These are phyloP conservation scores for Lichtheimia ramosa DNA, from an alignment of 371 early-diverging fungal genomes.

Conservation along the genomic window DNA sequence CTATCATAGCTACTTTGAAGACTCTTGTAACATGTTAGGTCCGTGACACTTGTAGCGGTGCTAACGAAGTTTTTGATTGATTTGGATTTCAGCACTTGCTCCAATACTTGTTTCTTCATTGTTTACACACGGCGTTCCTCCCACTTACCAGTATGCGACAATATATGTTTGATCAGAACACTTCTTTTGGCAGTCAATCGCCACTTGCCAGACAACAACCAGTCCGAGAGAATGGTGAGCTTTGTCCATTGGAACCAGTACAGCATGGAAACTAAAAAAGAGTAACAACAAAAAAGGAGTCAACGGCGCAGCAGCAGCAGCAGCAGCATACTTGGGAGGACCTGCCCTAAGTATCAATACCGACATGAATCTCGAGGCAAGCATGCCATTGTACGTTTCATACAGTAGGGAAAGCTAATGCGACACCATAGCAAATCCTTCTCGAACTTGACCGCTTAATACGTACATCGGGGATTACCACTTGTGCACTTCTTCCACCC, in stretches of 20 bases:
- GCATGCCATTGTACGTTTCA: background rate
- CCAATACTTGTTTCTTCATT: background rate
- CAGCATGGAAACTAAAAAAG: background rate
- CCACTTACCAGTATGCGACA: constrained; percentile 1
- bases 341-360: constrained; percentile 7
- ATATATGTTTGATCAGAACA: constrained; percentile 15
- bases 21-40: background rate
- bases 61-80: background rate
- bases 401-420: background rate
- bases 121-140: background rate
- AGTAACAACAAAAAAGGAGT: background rate
- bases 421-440: constrained; percentile 51
- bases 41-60: constrained; percentile 1
- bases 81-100: background rate
- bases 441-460: constrained; percentile 80
- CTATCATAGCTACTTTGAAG: too few relatives aligned
- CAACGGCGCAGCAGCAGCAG: background rate
- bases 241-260: background rate
- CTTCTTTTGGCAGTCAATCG: constrained; percentile 4
- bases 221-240: background rate
- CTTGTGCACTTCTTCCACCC: constrained; percentile 70
- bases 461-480: constrained; percentile 51
- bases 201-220: background rate
- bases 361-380: constrained; percentile 9
- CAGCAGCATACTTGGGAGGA: constrained; percentile 6